These are phyloP conservation scores for Septoria linicola DNA, from an alignment of 2,329 filamentous ascomycete species.

Conservation along the genomic window DNA sequence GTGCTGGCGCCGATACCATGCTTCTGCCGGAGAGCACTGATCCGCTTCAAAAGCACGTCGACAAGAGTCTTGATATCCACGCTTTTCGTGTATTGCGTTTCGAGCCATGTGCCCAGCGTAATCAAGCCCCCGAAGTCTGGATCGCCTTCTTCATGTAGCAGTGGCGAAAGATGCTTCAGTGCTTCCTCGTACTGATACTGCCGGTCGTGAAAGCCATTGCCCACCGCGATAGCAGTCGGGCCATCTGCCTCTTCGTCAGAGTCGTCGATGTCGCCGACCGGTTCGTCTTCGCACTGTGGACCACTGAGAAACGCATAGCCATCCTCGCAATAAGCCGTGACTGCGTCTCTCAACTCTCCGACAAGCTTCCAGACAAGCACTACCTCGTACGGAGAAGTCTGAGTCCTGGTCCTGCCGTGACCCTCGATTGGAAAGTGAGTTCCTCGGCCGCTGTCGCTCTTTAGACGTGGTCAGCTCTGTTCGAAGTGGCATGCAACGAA, in stretches of 20 bases:
- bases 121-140: background rate
- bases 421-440: conserved; percentile 19
- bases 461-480: too few species aligned
- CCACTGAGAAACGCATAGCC: background rate
- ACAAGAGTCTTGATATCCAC: background rate
- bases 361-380: background rate
- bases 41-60: background rate
- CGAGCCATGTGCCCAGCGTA: background rate
- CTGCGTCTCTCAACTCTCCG: background rate
- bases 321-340: background rate
- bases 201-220: background rate
- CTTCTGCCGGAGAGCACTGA: background rate
- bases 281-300: background rate
- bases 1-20: conserved; percentile 6
- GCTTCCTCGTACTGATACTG: background rate
- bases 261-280: background rate
- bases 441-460: conserved; percentile 8
- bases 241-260: background rate
- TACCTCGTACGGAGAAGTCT: conserved; percentile 4
- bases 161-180: background rate
- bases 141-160: background rate
- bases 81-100: background rate
- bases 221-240: background rate
- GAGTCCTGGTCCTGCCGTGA: background rate
- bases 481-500: too few species aligned